Conservation (phyloP, 768 basidiomycete species). For the Tulasnella sp. region DNA sequence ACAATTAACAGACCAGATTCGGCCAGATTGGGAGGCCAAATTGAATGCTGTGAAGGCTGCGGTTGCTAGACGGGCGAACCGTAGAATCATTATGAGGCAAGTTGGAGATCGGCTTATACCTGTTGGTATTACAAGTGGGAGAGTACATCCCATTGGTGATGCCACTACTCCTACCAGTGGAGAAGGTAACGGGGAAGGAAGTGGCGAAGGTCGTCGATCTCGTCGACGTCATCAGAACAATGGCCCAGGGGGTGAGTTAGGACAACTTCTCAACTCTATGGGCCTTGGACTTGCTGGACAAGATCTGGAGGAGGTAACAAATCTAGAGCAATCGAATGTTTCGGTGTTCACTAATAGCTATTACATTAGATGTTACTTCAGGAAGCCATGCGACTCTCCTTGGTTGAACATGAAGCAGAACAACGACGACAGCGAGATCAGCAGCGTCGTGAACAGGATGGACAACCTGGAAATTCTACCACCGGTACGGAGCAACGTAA, state of each 20-base stretch:
- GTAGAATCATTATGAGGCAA: slow-evolving; percentile 96
- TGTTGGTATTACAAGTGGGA: slow-evolving; percentile 86
- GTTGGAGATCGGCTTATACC: slow-evolving; percentile 96
- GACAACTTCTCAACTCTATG: slow-evolving; percentile 47
- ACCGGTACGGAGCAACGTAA: not conserved
- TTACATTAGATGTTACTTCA: slow-evolving; percentile 77
- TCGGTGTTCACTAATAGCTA: slow-evolving; percentile 14
- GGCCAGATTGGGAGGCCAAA: slow-evolving; percentile 97
- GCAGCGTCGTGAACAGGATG: slow-evolving; percentile 12
- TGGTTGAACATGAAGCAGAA: slow-evolving; percentile 90
- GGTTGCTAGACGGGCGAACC: slow-evolving; percentile 89
- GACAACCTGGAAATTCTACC: not conserved
- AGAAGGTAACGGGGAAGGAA: slow-evolving; percentile 30
- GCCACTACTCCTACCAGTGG: slow-evolving; percentile 38
- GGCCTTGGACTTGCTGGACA: slow-evolving; percentile 52
- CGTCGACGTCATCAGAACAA: slow-evolving; percentile 38
- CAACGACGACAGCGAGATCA: slow-evolving; percentile 40
- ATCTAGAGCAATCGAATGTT: slow-evolving; percentile 14
- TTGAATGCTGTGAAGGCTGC: slow-evolving; percentile 86
- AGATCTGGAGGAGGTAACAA: slow-evolving; percentile 76
- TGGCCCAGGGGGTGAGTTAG: slow-evolving; percentile 41
- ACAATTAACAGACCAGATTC: slow-evolving; percentile 64
- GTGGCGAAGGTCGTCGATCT: slow-evolving; percentile 40
- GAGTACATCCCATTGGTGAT: slow-evolving; percentile 61
- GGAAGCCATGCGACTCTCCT: slow-evolving; percentile 95